Conservation (phyloP, 164 flowering plant species). For the Macadamia tetraphylla region DNA sequence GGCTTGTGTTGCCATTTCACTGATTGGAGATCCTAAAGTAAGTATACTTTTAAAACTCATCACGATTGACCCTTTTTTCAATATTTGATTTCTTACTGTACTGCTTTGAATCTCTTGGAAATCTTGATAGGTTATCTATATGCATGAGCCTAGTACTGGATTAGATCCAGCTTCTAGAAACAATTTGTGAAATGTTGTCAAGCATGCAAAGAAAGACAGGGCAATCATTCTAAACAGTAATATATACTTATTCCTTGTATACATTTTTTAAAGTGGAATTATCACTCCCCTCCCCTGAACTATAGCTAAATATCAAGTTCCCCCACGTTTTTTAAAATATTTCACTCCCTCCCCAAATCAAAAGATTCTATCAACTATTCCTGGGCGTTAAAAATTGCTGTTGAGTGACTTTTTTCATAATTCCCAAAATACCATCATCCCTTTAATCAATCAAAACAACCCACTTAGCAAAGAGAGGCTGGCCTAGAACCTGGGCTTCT, state of each 20-base stretch:
- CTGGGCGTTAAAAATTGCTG: no score
- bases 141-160: constrained; percentile 99
- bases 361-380: no score
- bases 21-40: constrained; percentile 96
- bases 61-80: neutral
- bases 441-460: no score
- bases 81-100: neutral
- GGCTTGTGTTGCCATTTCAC: constrained; percentile 77
- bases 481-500: no score
- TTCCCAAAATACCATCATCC: no score
- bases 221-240: constrained; percentile 94
- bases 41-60: constrained; percentile 3
- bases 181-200: constrained; percentile 30
- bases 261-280: neutral
- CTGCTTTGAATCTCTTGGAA: neutral
- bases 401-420: no score
- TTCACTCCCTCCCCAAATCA: no score
- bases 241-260: constrained; percentile 9
- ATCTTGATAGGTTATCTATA: constrained; percentile 69
- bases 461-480: no score
- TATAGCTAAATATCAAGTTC: no score
- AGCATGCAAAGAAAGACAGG: constrained; percentile 76
- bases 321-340: no score
- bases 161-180: constrained; percentile 89
- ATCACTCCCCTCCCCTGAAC: no score